Evolutionary conservation across 2,329 filamentous ascomycete species (phyloP).

Genomic region (Botrytis squamosa): DNA sequence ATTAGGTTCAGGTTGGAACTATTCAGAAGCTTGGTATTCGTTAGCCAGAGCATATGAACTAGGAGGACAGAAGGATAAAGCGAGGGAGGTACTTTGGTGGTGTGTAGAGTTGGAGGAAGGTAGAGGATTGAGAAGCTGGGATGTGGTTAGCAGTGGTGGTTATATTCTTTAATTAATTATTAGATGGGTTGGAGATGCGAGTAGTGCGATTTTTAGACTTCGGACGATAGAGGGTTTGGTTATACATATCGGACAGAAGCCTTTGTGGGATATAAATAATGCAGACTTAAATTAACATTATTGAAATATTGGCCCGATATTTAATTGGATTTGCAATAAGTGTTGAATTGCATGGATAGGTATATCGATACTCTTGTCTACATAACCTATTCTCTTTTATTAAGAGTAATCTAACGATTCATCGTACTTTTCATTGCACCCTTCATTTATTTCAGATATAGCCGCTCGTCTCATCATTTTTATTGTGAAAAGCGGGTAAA

Average conservation of each 20-base stretch:
- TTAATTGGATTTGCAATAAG: background rate
- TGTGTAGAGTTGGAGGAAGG: constrained; percentile 92
- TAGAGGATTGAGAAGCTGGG: constrained; percentile 76
- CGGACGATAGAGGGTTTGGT: no score
- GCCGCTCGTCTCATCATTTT: background rate
- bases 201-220: background rate
- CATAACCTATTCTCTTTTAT: background rate
- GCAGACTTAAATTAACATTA: background rate
- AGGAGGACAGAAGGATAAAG: constrained; percentile 79
- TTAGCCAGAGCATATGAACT: constrained; percentile 86
- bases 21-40: constrained; percentile 88
- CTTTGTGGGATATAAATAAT: background rate
- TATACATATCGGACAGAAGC: constrained; percentile 2
- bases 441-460: background rate
- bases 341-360: background rate
- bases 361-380: background rate
- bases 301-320: background rate
- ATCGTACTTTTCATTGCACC: background rate
- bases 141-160: constrained; percentile 63
- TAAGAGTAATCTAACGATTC: background rate
- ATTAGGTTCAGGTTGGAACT: constrained; percentile 84
- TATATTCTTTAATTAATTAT: constrained; percentile 19
- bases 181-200: background rate
- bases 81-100: constrained; percentile 95
- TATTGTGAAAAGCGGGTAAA: background rate